These are phyloP conservation scores for Proliferodiscus dingleyae DNA, from an alignment of 2,329 filamentous ascomycete genomes.

Conservation along the genomic window DNA sequence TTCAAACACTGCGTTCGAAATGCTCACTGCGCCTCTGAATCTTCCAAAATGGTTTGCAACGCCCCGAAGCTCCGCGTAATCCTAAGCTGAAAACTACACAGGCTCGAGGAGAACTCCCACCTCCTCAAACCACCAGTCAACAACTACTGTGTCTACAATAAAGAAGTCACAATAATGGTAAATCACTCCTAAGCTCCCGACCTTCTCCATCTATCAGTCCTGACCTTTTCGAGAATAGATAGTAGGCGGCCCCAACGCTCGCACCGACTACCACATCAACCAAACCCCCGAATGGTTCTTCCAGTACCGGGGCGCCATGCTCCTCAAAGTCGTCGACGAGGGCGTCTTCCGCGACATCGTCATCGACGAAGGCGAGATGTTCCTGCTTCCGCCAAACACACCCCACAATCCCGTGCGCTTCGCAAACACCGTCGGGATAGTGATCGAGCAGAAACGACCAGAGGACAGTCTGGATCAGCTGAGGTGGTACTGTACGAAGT, in stretches of 20 bases:
- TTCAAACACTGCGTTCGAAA: background rate
- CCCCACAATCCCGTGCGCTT: conserved; percentile 95
- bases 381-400: conserved; percentile 87
- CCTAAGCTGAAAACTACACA: conserved; percentile 34
- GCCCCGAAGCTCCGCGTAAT: background rate
- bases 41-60: conserved; percentile 29
- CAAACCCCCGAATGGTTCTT: conserved; percentile 96
- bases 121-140: conserved; percentile 82
- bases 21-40: conserved; percentile 28
- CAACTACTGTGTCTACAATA: conserved; percentile 95
- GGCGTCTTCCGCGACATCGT: conserved; percentile 73
- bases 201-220: background rate
- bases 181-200: conserved; percentile 2
- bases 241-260: conserved; percentile 90
- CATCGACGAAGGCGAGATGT: conserved; percentile 91
- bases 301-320: conserved; percentile 89
- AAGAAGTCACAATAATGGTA: conserved; percentile 77
- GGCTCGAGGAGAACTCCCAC: conserved; percentile 88
- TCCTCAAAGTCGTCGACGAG: conserved; percentile 82
- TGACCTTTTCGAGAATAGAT: conserved; percentile 47
- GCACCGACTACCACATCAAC: conserved; percentile 99
- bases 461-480: conserved; percentile 67
- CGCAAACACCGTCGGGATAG: conserved; percentile 87
- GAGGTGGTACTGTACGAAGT: conserved; percentile 82
- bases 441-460: conserved; percentile 80